Evolutionary conservation across 805 yeast species (phyloP).

Genomic region (Candida ulmi): DNA sequence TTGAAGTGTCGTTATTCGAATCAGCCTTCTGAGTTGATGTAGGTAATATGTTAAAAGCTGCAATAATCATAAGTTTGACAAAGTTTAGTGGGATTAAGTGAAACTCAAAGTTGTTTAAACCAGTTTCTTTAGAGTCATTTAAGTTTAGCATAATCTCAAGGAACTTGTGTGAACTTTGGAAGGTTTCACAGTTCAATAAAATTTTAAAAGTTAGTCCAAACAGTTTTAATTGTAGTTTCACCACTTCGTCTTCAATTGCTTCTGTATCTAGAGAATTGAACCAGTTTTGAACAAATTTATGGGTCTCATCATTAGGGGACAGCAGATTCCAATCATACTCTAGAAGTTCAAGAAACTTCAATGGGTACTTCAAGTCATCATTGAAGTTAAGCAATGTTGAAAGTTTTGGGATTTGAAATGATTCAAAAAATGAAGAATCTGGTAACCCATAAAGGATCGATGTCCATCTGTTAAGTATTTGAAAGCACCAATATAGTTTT

Average conservation of each 20-base stretch:
- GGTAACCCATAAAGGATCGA: slow-evolving; percentile 19
- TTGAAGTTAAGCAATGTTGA: slow-evolving; percentile 29
- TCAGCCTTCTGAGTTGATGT: neutral
- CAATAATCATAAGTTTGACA: slow-evolving; percentile 17
- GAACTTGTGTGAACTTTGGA: slow-evolving; percentile 11
- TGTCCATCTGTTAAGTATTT: slow-evolving; percentile 25
- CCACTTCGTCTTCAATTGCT: slow-evolving; percentile 19
- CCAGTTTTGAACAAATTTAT: slow-evolving; percentile 29
- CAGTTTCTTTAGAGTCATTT: slow-evolving; percentile 13
- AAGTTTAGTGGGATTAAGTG: slow-evolving; percentile 23
- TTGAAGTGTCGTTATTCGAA: slow-evolving; percentile 6
- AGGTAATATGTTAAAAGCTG: slow-evolving; percentile 11
- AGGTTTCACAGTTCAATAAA: slow-evolving; percentile 8
- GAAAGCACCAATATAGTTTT: slow-evolving; percentile 39
- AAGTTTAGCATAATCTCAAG: slow-evolving; percentile 7
- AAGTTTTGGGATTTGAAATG: slow-evolving; percentile 27
- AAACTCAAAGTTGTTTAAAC: slow-evolving; percentile 23
- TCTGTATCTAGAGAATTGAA: slow-evolving; percentile 26
- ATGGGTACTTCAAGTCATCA: slow-evolving; percentile 28
- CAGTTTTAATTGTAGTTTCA: slow-evolving; percentile 12
- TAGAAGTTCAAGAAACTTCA: slow-evolving; percentile 27
- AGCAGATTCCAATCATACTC: slow-evolving; percentile 7
- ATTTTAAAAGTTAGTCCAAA: slow-evolving; percentile 13
- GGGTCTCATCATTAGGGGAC: slow-evolving; percentile 3
- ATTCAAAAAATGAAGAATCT: slow-evolving; percentile 17